A percentile compares a stretch with the other conserved stretches of the same genome.
phyloP scores from a whole-genome alignment of 2,329 filamentous ascomycete species.

The Metarhizium robertsii region DNA sequence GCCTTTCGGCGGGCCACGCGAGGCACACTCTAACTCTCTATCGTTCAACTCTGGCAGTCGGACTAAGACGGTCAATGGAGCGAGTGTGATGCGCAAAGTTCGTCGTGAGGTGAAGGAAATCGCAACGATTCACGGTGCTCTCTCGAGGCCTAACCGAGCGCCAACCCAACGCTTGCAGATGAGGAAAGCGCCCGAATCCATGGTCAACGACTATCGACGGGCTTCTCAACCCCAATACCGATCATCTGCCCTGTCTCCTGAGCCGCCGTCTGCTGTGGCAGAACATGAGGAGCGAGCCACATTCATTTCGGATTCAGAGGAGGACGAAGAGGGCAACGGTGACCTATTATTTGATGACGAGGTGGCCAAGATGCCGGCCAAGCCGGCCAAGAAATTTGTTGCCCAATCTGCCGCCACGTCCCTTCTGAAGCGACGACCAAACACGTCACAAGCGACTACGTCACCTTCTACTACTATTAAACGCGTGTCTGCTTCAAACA shows the following conservation, averaged over 20 bases:
- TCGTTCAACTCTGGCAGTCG: conserved; percentile 38
- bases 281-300: conserved; percentile 27
- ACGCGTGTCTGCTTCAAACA: background rate
- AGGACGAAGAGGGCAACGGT: conserved; percentile 14
- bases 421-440: background rate
- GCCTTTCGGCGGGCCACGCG: conserved; percentile 18
- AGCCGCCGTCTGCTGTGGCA: conserved; percentile 13
- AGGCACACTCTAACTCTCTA: conserved; percentile 22
- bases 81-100: conserved; percentile 47
- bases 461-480: background rate
- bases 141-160: conserved; percentile 24
- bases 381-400: conserved; percentile 5
- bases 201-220: conserved; percentile 44
- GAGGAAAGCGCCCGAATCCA: conserved; percentile 38
- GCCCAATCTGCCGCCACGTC: background rate
- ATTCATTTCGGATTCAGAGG: conserved; percentile 31
- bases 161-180: conserved; percentile 30
- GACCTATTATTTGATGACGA: conserved; percentile 2
- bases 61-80: conserved; percentile 41
- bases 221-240: conserved; percentile 28
- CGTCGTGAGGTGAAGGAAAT: conserved; percentile 48
- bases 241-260: conserved; percentile 13
- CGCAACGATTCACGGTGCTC: conserved; percentile 34
- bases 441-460: background rate
- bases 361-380: background rate